These are phyloP conservation scores for Pestalotiopsis sp. DNA, from an alignment of 2,329 filamentous ascomycete genomes.

Conservation along the genomic window DNA sequence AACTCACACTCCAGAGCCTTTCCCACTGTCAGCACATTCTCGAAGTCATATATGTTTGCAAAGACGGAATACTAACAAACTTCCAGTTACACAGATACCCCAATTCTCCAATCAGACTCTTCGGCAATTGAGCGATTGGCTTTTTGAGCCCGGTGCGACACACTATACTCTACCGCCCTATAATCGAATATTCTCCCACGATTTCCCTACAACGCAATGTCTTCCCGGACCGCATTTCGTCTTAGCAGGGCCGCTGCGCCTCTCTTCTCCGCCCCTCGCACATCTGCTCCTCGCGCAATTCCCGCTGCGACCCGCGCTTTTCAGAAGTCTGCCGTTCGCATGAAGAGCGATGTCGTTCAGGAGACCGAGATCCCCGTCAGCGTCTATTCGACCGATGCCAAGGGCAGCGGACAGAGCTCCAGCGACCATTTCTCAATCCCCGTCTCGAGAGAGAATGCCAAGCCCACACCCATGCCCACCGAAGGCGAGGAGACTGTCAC, in stretches of 20 bases:
- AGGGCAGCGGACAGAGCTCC: constrained; percentile 38
- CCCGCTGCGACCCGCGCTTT: constrained; percentile 36
- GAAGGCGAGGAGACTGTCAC: constrained; percentile 44
- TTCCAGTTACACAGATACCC: constrained; percentile 1
- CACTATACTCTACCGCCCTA: background rate
- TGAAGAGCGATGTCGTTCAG: constrained; percentile 53
- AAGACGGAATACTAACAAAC: background rate
- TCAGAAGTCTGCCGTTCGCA: constrained; percentile 34
- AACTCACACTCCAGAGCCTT: background rate
- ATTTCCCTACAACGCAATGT: constrained; percentile 21
- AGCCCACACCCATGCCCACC: constrained; percentile 42
- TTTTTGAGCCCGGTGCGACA: background rate
- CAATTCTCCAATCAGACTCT: constrained; percentile 8
- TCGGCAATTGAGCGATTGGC: background rate
- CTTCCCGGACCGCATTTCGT: constrained; percentile 30
- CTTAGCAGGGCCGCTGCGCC: constrained; percentile 30
- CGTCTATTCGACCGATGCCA: constrained; percentile 48
- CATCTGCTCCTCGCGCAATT: constrained; percentile 23
- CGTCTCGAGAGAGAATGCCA: constrained; percentile 44
- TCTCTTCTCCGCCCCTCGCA: constrained; percentile 22
- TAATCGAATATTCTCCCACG: background rate
- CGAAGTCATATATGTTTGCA: background rate
- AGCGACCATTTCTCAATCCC: constrained; percentile 57
- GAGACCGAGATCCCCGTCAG: constrained; percentile 60
- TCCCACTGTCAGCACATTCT: background rate